Base-by-base conservation (phyloP, 2,329 filamentous ascomycete genomes). In the Teratosphaeria gauchensis region DNA sequence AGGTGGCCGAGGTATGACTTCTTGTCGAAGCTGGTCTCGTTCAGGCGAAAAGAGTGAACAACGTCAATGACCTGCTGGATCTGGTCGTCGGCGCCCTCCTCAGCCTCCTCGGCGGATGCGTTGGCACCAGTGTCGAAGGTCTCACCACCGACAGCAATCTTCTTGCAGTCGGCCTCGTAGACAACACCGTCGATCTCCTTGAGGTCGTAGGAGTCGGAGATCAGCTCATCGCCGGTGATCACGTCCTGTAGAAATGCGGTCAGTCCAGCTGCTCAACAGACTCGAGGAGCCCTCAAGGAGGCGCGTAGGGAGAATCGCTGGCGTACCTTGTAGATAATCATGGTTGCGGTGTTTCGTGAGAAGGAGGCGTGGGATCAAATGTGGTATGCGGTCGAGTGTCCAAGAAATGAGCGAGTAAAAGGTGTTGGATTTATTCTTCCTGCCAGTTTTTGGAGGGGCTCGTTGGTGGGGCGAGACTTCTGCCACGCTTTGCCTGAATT, bases 131-230 rank as follows among this genome's bases (percentile, higher is more conserved):
- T 94, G 76, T 94, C 88, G 90, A 70, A 62, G 57, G 65, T 63
- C 53, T 92, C 85, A 64, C 76, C 84, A 65, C 85, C 90, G 76
- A 92, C 81, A 61, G 84, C 85, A 79, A 96, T 91, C 85, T 92
- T 95, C 74, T 82, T 81, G 79, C 92, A 96, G 80, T 99, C 88
- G 73, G 87, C 87, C 82, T 97, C 92, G 80, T 89, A 97, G 70
- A 88, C 85, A 68, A 89, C 80, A 67, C 84, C 85, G 75, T 92
- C 89, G 64, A 92, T 74, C 75, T 88, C 81, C 80, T 89, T 90
- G 74, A 95, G 77, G 69, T 91, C 82, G 81, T 87, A 96, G 68
- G 89, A 94, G 80, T 97, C 92, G 72, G 94, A 95, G 85, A 97
- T 86, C 76, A 99, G 84, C 87, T 99, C 94, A 80, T 96, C 92